phyloP scores from a whole-genome alignment of 2,329 filamentous ascomycete species.

The Dactylellina haptotyla region DNA sequence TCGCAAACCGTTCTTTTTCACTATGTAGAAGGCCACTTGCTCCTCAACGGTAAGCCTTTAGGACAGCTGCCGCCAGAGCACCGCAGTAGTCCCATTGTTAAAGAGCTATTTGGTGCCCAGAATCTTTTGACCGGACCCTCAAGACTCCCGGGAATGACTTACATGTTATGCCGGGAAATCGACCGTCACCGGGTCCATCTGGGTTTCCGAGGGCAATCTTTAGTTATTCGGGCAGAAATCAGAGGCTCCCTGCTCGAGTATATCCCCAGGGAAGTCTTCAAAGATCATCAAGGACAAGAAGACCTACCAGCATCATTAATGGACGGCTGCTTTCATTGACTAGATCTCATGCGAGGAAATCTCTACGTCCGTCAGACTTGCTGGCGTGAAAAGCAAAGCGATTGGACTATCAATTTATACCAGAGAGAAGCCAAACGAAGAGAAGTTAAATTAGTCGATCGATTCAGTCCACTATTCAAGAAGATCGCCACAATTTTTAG shows the following conservation, averaged over 20 bases:
- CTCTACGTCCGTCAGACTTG: slow-evolving; percentile 68
- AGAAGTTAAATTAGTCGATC: slow-evolving; percentile 64
- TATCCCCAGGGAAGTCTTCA: slow-evolving; percentile 60
- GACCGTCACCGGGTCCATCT: slow-evolving; percentile 67
- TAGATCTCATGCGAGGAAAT: slow-evolving; percentile 64
- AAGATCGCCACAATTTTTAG: slow-evolving; percentile 64
- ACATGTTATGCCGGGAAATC: slow-evolving; percentile 62
- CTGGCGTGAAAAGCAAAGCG: slow-evolving; percentile 61
- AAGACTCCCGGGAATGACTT: slow-evolving; percentile 66
- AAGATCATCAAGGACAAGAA: slow-evolving; percentile 14
- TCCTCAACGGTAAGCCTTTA: slow-evolving; percentile 65
- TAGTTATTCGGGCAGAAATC: slow-evolving; percentile 64
- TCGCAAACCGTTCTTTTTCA: slow-evolving; percentile 61
- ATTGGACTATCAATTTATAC: slow-evolving; percentile 63
- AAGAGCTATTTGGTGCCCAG: slow-evolving; percentile 68
- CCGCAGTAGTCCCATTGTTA: slow-evolving; percentile 63
- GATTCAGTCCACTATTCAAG: slow-evolving; percentile 62
- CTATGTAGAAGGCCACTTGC: slow-evolving; percentile 64
- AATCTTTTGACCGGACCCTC: slow-evolving; percentile 68
- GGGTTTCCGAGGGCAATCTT: slow-evolving; percentile 62
- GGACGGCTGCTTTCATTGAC: slow-evolving; percentile 70
- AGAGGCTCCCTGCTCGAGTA: slow-evolving; percentile 59
- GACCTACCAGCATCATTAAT: slow-evolving; percentile 68
- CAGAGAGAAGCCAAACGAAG: slow-evolving; percentile 58
- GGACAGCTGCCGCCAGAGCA: slow-evolving; percentile 68